Evolutionary conservation across 2,329 filamentous ascomycete genomes (phyloP).

Genomic region (Drechslera avenae): DNA sequence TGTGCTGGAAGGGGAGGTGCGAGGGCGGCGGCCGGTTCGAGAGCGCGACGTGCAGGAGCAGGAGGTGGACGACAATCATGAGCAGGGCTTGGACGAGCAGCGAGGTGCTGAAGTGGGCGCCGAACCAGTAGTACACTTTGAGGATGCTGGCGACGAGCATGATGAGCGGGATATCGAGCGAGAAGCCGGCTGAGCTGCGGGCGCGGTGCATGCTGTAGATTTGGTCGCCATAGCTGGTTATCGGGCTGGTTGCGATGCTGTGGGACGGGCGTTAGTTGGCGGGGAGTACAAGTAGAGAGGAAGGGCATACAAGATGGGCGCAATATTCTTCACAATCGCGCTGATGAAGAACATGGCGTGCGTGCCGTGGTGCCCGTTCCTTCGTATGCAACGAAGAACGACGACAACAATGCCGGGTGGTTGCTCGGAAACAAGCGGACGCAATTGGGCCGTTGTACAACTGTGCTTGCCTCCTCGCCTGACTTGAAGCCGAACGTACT

Average conservation of each 20-base stretch:
- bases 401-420: not conserved
- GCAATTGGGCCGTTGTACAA: too few relatives aligned
- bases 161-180: slow-evolving; percentile 69
- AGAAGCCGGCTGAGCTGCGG: slow-evolving; percentile 66
- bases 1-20: slow-evolving; percentile 65
- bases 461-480: too few relatives aligned
- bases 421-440: slow-evolving; percentile 7
- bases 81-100: slow-evolving; percentile 65
- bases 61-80: slow-evolving; percentile 63
- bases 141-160: slow-evolving; percentile 69
- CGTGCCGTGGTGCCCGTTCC: not conserved
- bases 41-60: slow-evolving; percentile 66
- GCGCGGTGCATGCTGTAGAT: slow-evolving; percentile 67
- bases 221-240: slow-evolving; percentile 70
- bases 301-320: slow-evolving; percentile 45
- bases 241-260: slow-evolving; percentile 65
- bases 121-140: slow-evolving; percentile 71
- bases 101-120: slow-evolving; percentile 63
- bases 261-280: not conserved
- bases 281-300: not conserved
- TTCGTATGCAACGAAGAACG: slow-evolving; percentile 2
- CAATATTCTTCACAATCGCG: slow-evolving; percentile 42
- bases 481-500: too few relatives aligned
- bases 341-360: slow-evolving; percentile 46
- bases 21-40: slow-evolving; percentile 57